phyloP scores from a whole-genome alignment of 2,329 filamentous ascomycete species.

The Claviceps arundinis region DNA sequence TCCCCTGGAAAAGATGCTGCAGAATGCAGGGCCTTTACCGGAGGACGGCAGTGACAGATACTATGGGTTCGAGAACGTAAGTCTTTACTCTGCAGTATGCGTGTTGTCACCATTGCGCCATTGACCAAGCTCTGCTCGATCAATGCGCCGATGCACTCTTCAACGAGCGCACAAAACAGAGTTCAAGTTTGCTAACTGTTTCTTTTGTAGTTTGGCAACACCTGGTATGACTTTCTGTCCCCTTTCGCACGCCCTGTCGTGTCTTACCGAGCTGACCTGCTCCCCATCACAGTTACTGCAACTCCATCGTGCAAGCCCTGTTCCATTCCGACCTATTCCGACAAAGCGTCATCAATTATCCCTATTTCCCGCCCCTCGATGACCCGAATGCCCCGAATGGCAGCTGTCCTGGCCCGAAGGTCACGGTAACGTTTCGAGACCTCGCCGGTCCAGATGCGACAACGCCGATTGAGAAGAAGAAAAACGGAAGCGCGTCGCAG shows the following conservation, averaged over 20 bases:
- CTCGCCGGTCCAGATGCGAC: slow-evolving; percentile 35
- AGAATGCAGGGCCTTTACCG: slow-evolving; percentile 66
- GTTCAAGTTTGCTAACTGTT: neutral
- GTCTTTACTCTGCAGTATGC: slow-evolving; percentile 20
- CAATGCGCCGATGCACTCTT: neutral
- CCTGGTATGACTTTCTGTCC: slow-evolving; percentile 51
- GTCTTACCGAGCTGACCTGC: neutral
- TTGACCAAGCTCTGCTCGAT: neutral
- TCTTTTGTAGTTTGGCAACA: slow-evolving; percentile 72
- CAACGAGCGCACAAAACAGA: neutral
- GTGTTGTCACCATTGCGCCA: neutral
- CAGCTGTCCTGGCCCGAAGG: slow-evolving; percentile 28
- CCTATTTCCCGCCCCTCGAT: slow-evolving; percentile 56
- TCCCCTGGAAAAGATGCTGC: slow-evolving; percentile 61
- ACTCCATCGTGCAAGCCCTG: slow-evolving; percentile 93
- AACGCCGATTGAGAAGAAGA: slow-evolving; percentile 30
- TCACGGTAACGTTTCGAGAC: slow-evolving; percentile 49
- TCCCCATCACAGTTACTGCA: slow-evolving; percentile 63
- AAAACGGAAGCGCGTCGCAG: slow-evolving; percentile 40
- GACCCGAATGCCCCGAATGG: slow-evolving; percentile 56
- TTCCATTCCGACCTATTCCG: slow-evolving; percentile 93
- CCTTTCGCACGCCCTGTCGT: neutral
- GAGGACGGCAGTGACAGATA: slow-evolving; percentile 93
- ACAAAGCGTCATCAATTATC: slow-evolving; percentile 87
- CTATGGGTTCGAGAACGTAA: slow-evolving; percentile 94